These are phyloP conservation scores for Thielaviopsis populi DNA, from an alignment of 2,329 filamentous ascomycete species.

Conservation along the genomic window DNA sequence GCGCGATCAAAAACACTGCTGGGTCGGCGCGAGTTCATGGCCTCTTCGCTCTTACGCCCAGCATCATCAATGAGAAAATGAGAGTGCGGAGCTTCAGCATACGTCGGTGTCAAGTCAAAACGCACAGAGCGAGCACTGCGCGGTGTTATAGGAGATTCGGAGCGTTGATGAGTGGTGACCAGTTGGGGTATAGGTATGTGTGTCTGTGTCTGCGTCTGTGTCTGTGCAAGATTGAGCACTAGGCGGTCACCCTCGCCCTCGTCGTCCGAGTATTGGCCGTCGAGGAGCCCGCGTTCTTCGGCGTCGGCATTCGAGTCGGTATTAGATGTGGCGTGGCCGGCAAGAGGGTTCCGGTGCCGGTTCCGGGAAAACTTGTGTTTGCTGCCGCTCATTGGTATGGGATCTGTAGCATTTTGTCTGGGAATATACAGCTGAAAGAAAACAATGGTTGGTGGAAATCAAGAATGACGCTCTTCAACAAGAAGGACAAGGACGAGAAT, in stretches of 20 bases:
- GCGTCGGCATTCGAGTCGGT: slow-evolving; percentile 18
- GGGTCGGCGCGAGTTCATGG: slow-evolving; percentile 13
- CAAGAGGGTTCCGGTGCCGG: slow-evolving; percentile 10
- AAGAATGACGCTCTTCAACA: neutral
- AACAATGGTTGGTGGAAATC: neutral
- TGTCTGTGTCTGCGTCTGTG: slow-evolving; percentile 14
- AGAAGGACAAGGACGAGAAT: neutral
- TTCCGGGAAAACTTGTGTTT: slow-evolving; percentile 17
- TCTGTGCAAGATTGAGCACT: slow-evolving; percentile 13
- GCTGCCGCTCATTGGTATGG: slow-evolving; percentile 11
- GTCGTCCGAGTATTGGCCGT: slow-evolving; percentile 18
- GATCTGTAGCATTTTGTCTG: slow-evolving; percentile 15
- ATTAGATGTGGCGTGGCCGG: slow-evolving; percentile 5
- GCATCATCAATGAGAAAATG: slow-evolving; percentile 13
- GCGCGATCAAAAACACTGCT: slow-evolving; percentile 15
- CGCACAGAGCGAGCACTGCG: slow-evolving; percentile 58
- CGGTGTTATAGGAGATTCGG: slow-evolving; percentile 31
- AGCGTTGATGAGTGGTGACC: slow-evolving; percentile 1
- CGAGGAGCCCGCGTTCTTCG: slow-evolving; percentile 20
- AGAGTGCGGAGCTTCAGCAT: slow-evolving; percentile 26
- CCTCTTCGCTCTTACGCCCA: slow-evolving; percentile 14
- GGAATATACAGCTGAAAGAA: neutral
- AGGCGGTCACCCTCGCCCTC: slow-evolving; percentile 15
- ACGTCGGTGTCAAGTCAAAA: slow-evolving; percentile 46
- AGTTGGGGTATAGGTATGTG: slow-evolving; percentile 10